phyloP scores from a whole-genome alignment of 352 stramenopile genomes.

The Thalassiosira livingstoniorum region DNA sequence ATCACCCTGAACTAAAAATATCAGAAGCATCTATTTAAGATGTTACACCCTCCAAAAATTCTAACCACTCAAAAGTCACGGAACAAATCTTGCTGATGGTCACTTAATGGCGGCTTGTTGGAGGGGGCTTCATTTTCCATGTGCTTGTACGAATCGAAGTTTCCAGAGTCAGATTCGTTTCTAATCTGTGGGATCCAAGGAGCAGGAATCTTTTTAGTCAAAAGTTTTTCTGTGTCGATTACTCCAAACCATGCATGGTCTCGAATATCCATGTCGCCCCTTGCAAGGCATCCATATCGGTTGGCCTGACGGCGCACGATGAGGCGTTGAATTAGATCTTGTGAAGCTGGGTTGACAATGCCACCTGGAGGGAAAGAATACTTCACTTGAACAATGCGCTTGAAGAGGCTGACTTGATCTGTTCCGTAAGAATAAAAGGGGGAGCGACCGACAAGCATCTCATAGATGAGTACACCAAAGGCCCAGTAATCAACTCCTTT shows the following conservation, averaged over 20 bases:
- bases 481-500: conserved; percentile 97
- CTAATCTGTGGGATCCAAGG: conserved; percentile 91
- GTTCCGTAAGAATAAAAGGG: conserved; percentile 90
- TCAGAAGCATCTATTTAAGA: too few relatives aligned
- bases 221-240: conserved; percentile 91
- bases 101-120: conserved; percentile 73
- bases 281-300: conserved; percentile 82
- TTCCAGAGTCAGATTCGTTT: conserved; percentile 90
- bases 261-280: conserved; percentile 90
- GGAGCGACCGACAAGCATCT: conserved; percentile 93
- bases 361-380: conserved; percentile 91
- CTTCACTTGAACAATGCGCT: conserved; percentile 94
- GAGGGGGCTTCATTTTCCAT: conserved; percentile 81
- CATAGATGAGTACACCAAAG: conserved; percentile 94
- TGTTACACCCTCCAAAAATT: too few relatives aligned
- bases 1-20: too few relatives aligned
- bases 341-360: conserved; percentile 80
- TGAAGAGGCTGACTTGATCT: conserved; percentile 95
- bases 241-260: conserved; percentile 92
- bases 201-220: conserved; percentile 89
- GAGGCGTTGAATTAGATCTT: conserved; percentile 84
- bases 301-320: conserved; percentile 84
- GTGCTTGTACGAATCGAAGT: conserved; percentile 91
- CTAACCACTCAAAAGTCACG: conserved; percentile 74
- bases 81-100: conserved; percentile 79